Percentiles rank a stretch among this genome's conserved stretches.
Conservation (phyloP, 768 basidiomycete species). For the Hygrocybe coccinea region DNA sequence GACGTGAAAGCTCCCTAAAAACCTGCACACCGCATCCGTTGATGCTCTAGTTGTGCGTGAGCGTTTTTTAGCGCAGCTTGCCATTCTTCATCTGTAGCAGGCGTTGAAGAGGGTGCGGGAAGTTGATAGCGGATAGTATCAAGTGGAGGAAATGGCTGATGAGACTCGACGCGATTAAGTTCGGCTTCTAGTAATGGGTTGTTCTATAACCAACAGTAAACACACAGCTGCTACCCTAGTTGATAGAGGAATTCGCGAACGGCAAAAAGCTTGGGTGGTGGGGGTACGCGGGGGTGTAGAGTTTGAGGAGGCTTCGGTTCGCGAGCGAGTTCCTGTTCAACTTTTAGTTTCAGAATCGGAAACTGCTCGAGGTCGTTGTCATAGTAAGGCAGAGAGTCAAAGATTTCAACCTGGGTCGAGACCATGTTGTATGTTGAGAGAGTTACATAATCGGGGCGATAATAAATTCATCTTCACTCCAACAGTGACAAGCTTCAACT, state of each 20-base stretch:
- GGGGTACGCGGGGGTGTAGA: constrained; percentile 72
- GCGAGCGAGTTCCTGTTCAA: constrained; percentile 70
- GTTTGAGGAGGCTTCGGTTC: constrained; percentile 55
- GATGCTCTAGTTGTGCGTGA: constrained; percentile 80
- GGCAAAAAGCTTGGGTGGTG: constrained; percentile 58
- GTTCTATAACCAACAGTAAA: constrained; percentile 40
- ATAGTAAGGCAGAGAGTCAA: constrained; percentile 91
- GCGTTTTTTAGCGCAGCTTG: constrained; percentile 68
- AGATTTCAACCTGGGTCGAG: constrained; percentile 36
- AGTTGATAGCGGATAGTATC: constrained; percentile 73
- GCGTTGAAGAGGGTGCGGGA: constrained; percentile 57
- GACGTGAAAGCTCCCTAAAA: constrained; percentile 7
- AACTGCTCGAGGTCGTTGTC: constrained; percentile 85
- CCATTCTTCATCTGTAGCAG: constrained; percentile 75
- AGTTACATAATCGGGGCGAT: too few species aligned
- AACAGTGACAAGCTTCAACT: neutral
- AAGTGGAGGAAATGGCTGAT: constrained; percentile 58
- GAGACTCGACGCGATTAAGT: constrained; percentile 65
- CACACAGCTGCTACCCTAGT: neutral
- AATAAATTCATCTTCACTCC: too few species aligned
- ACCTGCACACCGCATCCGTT: constrained; percentile 62
- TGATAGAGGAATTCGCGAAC: constrained; percentile 46
- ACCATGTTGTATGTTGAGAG: constrained; percentile 9
- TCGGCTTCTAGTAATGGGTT: constrained; percentile 68
- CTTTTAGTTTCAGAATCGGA: constrained; percentile 66